Percentiles rank a stretch among this genome's conserved stretches.
Evolutionary conservation across 208 protist genomes (phyloP).

Genomic region (Leishmania martiniquensis): DNA sequence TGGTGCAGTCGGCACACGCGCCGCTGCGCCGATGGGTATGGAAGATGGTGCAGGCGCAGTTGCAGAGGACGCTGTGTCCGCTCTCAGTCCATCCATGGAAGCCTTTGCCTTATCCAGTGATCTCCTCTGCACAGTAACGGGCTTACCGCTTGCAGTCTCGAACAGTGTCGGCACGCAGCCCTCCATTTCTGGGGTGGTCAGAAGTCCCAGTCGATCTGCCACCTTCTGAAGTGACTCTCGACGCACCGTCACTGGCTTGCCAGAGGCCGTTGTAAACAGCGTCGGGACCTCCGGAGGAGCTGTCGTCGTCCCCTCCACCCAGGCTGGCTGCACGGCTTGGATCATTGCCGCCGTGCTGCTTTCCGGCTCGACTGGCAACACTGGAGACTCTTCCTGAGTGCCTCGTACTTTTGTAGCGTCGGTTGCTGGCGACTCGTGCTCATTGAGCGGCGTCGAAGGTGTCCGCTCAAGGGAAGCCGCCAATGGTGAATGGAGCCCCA

Average conservation of each 20-base stretch:
- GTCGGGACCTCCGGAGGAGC: constrained; percentile 19
- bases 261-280: constrained; percentile 47
- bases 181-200: not conserved
- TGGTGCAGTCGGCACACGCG: constrained; percentile 33
- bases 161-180: constrained; percentile 33
- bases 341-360: not conserved
- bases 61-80: not conserved
- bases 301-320: not conserved
- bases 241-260: constrained; percentile 40
- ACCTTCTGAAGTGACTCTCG: constrained; percentile 27
- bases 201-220: constrained; percentile 2
- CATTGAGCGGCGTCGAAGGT: not conserved
- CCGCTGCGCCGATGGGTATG: constrained; percentile 41
- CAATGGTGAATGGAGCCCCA: not conserved
- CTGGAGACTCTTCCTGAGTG: not conserved
- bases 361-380: not conserved
- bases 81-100: not conserved
- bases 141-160: constrained; percentile 36
- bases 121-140: constrained; percentile 30
- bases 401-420: not conserved
- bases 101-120: constrained; percentile 26
- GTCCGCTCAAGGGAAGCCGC: not conserved
- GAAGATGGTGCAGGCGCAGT: constrained; percentile 46
- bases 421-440: not conserved
- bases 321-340: not conserved